Evolutionary conservation across 495 filamentous ascomycete genomes (phyloP).

Genomic region (Usnea hakonensis): DNA sequence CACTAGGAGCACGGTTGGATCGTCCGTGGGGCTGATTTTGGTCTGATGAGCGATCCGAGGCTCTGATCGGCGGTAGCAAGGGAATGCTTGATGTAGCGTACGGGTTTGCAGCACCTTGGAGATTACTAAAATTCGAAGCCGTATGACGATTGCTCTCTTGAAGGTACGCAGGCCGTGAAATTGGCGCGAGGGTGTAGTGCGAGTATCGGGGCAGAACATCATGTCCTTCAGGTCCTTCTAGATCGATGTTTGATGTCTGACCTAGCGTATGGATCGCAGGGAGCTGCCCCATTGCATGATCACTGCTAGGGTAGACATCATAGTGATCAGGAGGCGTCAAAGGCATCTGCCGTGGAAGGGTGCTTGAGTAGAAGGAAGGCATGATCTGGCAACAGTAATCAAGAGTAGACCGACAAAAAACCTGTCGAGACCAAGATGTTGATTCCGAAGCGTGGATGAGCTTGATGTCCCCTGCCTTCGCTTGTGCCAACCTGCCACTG

Average conservation of each 20-base stretch:
- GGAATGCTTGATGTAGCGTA: conserved; percentile 10
- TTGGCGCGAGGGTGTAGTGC: conserved; percentile 11
- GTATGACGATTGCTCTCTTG: conserved; percentile 11
- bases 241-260: conserved; percentile 1
- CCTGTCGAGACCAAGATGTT: background rate
- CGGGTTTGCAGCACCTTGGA: background rate
- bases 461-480: conserved; percentile 1
- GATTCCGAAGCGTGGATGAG: background rate
- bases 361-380: conserved; percentile 20
- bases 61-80: conserved; percentile 18
- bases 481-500: conserved; percentile 2
- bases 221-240: conserved; percentile 5
- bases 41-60: conserved; percentile 12
- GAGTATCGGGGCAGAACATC: conserved; percentile 8
- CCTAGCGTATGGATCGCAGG: conserved; percentile 3
- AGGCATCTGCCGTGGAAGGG: conserved; percentile 18
- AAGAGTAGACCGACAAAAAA: background rate
- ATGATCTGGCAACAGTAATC: conserved; percentile 11
- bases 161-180: conserved; percentile 3
- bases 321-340: conserved; percentile 22
- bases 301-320: conserved; percentile 11
- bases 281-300: conserved; percentile 4
- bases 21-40: conserved; percentile 10
- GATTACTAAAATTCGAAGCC: conserved; percentile 1
- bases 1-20: conserved; percentile 9